These are phyloP conservation scores for Eimeria sp. DNA, from an alignment of 169 alveolate species.

Conservation along the genomic window DNA sequence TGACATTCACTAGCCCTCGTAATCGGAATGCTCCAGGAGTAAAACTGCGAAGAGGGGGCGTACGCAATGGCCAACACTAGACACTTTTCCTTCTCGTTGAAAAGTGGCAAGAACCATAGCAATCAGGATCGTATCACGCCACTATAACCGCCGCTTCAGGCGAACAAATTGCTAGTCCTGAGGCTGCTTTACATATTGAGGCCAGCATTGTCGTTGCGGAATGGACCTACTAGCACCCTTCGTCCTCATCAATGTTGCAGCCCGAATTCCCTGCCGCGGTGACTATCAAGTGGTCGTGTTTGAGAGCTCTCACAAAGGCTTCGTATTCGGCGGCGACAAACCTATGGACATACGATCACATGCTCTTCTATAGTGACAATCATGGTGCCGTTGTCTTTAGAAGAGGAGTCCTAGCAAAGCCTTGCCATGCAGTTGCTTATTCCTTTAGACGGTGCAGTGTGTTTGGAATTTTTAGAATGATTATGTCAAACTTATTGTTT, in stretches of 20 bases:
- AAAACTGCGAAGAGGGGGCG: neutral
- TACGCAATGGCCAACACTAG: neutral
- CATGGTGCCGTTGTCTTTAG: neutral
- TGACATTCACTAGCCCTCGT: conserved; percentile 74
- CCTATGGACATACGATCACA: neutral
- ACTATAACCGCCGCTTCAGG: neutral
- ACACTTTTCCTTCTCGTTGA: neutral
- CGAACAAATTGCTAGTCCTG: neutral
- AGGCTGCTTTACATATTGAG: neutral
- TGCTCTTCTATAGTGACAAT: neutral
- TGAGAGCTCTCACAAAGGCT: conserved; percentile 69
- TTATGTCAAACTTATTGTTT: neutral
- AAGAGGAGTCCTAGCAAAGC: neutral
- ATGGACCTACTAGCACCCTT: conserved; percentile 58
- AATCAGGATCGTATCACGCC: neutral
- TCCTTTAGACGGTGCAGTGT: neutral
- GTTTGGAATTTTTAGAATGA: neutral
- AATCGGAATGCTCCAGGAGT: conserved; percentile 81
- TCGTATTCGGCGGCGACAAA: conserved; percentile 74
- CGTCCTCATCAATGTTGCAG: conserved; percentile 76
- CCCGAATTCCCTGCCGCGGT: conserved; percentile 82
- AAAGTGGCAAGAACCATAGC: neutral
- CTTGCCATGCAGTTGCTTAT: neutral
- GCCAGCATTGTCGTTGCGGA: neutral
- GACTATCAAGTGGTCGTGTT: conserved; percentile 73